phyloP scores from a whole-genome alignment of 2,329 filamentous ascomycete species.

The Neospermospora avenae region DNA sequence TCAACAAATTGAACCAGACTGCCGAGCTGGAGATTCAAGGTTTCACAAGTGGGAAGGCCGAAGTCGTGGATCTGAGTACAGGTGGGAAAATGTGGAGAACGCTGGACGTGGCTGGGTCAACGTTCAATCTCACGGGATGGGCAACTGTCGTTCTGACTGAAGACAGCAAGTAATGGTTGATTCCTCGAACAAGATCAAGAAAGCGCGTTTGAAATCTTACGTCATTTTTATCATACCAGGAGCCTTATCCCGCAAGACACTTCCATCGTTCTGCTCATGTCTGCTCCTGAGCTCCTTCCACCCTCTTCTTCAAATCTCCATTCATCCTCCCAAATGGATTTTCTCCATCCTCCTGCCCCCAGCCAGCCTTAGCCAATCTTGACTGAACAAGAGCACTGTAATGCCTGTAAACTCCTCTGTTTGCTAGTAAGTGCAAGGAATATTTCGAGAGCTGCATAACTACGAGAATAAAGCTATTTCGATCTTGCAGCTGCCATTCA shows the following conservation, averaged over 20 bases:
- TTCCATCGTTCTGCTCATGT: neutral
- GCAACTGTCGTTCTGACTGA: constrained; percentile 6
- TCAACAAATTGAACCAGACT: neutral
- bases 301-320: neutral
- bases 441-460: too few relatives aligned
- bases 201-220: too few relatives aligned
- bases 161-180: neutral
- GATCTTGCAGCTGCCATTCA: too few relatives aligned
- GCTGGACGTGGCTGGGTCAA: neutral
- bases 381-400: neutral
- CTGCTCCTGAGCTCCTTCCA: neutral
- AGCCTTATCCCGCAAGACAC: neutral
- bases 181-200: too few relatives aligned
- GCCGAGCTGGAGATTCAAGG: neutral
- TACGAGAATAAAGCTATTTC: too few relatives aligned
- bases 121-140: neutral
- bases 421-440: too few relatives aligned
- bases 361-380: neutral
- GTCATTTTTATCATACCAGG: too few relatives aligned
- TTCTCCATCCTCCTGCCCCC: neutral
- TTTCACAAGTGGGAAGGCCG: neutral
- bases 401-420: neutral
- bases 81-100: neutral
- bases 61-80: constrained; percentile 3
- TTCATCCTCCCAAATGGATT: neutral